These are phyloP conservation scores for Ophiocordyceps camponoti-leonardi DNA, from an alignment of 2,329 filamentous ascomycete genomes.

Conservation along the genomic window DNA sequence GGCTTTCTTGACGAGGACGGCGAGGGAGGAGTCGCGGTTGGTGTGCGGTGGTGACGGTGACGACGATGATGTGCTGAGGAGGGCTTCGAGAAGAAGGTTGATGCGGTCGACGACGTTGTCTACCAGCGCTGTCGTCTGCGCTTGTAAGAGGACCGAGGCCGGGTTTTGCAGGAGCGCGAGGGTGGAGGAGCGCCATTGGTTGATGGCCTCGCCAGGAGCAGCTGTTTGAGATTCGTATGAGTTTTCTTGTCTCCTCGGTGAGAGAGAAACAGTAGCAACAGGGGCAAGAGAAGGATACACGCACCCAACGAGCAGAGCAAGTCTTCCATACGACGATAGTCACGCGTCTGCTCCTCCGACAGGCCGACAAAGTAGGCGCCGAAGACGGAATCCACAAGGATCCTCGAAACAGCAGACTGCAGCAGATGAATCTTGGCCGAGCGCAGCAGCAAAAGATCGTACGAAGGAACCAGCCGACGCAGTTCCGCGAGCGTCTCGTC, in stretches of 20 bases:
- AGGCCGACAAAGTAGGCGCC: constrained; percentile 46
- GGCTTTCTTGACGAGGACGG: constrained; percentile 31
- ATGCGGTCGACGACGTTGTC: constrained; percentile 26
- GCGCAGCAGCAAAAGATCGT: constrained; percentile 32
- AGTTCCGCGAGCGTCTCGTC: constrained; percentile 25
- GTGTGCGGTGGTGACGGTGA: constrained; percentile 5
- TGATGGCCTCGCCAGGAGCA: constrained; percentile 34
- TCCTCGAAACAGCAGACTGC: constrained; percentile 41
- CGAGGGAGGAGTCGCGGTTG: constrained; percentile 33
- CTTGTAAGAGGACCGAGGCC: constrained; percentile 21
- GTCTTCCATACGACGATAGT: constrained; percentile 31
- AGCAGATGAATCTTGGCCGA: constrained; percentile 43
- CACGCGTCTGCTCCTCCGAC: constrained; percentile 30
- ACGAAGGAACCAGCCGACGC: constrained; percentile 36
- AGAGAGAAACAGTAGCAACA: too few relatives aligned
- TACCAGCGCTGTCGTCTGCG: constrained; percentile 24
- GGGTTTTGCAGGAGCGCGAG: constrained; percentile 40
- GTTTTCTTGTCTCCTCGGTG: too few relatives aligned
- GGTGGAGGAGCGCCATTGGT: constrained; percentile 51
- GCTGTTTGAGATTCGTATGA: constrained; percentile 4
- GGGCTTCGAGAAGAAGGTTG: constrained; percentile 29
- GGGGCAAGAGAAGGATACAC: neutral
- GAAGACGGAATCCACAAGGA: constrained; percentile 46
- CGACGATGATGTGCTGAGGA: constrained; percentile 11
- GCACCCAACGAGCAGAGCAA: constrained; percentile 25